phyloP scores from a whole-genome alignment of 805 yeast genomes.

The Scheffersomyces lignosus region DNA sequence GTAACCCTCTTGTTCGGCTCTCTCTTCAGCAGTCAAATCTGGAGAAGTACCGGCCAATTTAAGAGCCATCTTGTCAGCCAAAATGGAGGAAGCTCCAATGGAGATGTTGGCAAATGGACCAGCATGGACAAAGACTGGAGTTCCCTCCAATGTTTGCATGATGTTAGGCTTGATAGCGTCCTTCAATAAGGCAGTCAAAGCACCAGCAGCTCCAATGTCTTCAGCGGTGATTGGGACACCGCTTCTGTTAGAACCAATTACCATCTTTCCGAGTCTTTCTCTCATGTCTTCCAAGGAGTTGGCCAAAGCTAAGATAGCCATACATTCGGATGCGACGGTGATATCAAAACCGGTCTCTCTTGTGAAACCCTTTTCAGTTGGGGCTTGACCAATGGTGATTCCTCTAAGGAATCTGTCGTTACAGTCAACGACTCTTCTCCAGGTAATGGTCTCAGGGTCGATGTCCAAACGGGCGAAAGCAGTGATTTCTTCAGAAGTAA shows the following conservation, averaged over 20 bases:
- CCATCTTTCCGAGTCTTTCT: conserved; percentile 72
- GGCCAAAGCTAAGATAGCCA: conserved; percentile 81
- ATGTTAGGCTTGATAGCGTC: conserved; percentile 83
- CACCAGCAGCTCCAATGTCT: conserved; percentile 85
- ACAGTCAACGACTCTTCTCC: conserved; percentile 84
- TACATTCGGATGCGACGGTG: conserved; percentile 81
- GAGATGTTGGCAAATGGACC: conserved; percentile 90
- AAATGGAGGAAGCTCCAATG: conserved; percentile 80
- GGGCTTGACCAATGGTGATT: conserved; percentile 76
- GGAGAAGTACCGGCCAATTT: conserved; percentile 69
- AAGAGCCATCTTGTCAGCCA: conserved; percentile 81
- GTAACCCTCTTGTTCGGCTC: conserved; percentile 60
- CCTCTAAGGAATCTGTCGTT: conserved; percentile 80
- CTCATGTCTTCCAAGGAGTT: conserved; percentile 71
- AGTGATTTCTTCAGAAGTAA: conserved; percentile 66
- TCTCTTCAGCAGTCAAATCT: conserved; percentile 41
- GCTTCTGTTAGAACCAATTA: conserved; percentile 63
- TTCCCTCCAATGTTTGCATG: conserved; percentile 87
- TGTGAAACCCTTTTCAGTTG: conserved; percentile 73
- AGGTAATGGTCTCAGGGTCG: conserved; percentile 76
- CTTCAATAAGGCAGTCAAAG: conserved; percentile 75
- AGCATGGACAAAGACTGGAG: conserved; percentile 85
- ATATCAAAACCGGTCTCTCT: conserved; percentile 81
- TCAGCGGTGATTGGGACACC: conserved; percentile 81
- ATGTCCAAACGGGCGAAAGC: conserved; percentile 70